Percentiles rank a stretch among this genome's conserved stretches.
Conservation (phyloP, 2,329 filamentous ascomycete species). For the Trichoderma breve region DNA sequence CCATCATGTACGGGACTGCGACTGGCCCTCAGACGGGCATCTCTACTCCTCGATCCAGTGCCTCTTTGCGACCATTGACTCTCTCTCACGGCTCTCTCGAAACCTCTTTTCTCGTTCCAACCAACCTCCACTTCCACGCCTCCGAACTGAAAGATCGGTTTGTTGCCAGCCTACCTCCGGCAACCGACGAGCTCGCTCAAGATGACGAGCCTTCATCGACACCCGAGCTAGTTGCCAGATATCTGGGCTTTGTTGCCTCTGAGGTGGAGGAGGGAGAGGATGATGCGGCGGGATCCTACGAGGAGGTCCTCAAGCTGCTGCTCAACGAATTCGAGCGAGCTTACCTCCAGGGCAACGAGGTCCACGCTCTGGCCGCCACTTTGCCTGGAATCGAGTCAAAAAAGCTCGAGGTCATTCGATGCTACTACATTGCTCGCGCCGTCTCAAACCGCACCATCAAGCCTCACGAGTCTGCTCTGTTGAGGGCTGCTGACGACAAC, state of each 20-base stretch:
- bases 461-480: slow-evolving; percentile 87
- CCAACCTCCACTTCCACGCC: slow-evolving; percentile 92
- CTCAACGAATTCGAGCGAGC: slow-evolving; percentile 95
- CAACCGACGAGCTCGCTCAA: slow-evolving; percentile 94
- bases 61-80: slow-evolving; percentile 86
- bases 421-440: slow-evolving; percentile 87
- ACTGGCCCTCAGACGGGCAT: slow-evolving; percentile 92
- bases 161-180: slow-evolving; percentile 75
- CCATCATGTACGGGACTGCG: slow-evolving; percentile 79
- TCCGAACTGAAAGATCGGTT: slow-evolving; percentile 92
- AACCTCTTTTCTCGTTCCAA: slow-evolving; percentile 92
- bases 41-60: slow-evolving; percentile 90
- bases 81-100: slow-evolving; percentile 93
- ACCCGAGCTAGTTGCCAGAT: slow-evolving; percentile 86
- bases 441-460: slow-evolving; percentile 84
- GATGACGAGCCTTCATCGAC: slow-evolving; percentile 99
- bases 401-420: slow-evolving; percentile 83
- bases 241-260: slow-evolving; percentile 83
- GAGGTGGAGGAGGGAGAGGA: slow-evolving; percentile 94
- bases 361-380: slow-evolving; percentile 81
- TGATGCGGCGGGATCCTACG: slow-evolving; percentile 80
- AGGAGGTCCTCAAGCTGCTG: slow-evolving; percentile 87
- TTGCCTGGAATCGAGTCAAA: slow-evolving; percentile 90
- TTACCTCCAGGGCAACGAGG: slow-evolving; percentile 93
- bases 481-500: slow-evolving; percentile 81